Conservation (phyloP, 768 basidiomycete species). For the Suillus discolor region DNA sequence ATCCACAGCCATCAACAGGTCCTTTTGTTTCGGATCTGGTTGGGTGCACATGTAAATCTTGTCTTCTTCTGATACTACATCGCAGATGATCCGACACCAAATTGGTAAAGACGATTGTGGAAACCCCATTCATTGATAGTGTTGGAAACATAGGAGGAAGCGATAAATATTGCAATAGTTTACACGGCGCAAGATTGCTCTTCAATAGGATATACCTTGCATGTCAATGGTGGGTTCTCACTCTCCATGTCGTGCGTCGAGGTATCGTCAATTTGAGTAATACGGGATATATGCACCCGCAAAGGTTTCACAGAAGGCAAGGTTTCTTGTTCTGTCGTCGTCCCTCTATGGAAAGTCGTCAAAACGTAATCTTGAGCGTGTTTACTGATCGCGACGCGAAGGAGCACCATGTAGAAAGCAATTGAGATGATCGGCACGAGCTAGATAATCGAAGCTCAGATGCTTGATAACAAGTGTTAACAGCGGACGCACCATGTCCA, state of each 20-base stretch:
- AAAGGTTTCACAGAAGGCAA: background rate
- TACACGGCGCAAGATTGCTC: background rate
- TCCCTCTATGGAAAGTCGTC: background rate
- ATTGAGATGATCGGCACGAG: conserved; percentile 15
- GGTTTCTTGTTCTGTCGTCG: too few species aligned
- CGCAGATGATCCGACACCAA: background rate
- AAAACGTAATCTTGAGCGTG: background rate
- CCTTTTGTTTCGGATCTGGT: background rate
- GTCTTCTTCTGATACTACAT: background rate
- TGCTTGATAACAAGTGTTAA: background rate
- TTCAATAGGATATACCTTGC: background rate
- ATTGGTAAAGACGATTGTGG: background rate
- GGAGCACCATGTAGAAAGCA: conserved; percentile 14
- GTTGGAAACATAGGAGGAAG: background rate
- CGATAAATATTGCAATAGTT: background rate
- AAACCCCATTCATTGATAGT: background rate
- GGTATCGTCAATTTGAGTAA: background rate
- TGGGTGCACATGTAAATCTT: background rate
- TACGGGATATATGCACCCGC: conserved; percentile 8
- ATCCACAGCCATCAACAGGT: background rate
- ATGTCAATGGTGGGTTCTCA: background rate
- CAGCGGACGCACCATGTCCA: background rate
- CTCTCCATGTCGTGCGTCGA: background rate
- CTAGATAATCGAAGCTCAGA: background rate
- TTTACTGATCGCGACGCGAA: background rate